Evolutionary conservation across 306 rosid genomes (phyloP).

Genomic region (Cicer chorassanicum): DNA sequence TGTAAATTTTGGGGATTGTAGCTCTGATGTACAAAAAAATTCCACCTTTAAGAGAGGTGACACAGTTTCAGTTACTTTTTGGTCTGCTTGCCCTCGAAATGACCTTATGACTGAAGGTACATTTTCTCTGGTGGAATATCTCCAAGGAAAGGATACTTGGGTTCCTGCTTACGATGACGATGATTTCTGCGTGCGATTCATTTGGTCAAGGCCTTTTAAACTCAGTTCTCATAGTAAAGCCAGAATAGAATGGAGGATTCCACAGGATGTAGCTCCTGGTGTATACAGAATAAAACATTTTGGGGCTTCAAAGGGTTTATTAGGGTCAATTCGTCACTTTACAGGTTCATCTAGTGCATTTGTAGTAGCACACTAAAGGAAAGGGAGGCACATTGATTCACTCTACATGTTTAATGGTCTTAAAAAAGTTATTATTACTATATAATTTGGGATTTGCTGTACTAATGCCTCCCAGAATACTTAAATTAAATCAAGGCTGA

Average conservation of each 20-base stretch:
- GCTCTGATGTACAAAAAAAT: constrained; percentile 69
- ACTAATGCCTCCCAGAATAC: constrained; percentile 1
- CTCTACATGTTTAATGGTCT: constrained; percentile 1
- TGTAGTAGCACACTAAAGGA: constrained; percentile 60
- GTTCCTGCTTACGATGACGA: constrained; percentile 87
- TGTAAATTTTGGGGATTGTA: constrained; percentile 68
- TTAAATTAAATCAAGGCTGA: constrained; percentile 31
- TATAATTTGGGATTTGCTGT: neutral
- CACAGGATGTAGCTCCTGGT: constrained; percentile 64
- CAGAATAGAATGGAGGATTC: constrained; percentile 84
- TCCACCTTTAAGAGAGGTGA: constrained; percentile 75
- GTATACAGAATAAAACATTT: constrained; percentile 84
- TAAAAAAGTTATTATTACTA: neutral
- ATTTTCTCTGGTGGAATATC: constrained; percentile 80
- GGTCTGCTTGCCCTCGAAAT: constrained; percentile 94
- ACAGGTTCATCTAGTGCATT: constrained; percentile 92
- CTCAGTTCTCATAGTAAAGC: constrained; percentile 72
- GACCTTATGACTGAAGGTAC: constrained; percentile 97
- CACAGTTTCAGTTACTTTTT: constrained; percentile 65
- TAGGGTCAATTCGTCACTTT: constrained; percentile 75
- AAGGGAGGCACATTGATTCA: constrained; percentile 18
- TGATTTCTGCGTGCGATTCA: constrained; percentile 86
- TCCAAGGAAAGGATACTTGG: constrained; percentile 69
- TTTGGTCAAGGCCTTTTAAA: constrained; percentile 81
- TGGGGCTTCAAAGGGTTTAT: constrained; percentile 74